Evolutionary conservation across 169 alveolate species (phyloP).

Genomic region (Babesia bovis): DNA sequence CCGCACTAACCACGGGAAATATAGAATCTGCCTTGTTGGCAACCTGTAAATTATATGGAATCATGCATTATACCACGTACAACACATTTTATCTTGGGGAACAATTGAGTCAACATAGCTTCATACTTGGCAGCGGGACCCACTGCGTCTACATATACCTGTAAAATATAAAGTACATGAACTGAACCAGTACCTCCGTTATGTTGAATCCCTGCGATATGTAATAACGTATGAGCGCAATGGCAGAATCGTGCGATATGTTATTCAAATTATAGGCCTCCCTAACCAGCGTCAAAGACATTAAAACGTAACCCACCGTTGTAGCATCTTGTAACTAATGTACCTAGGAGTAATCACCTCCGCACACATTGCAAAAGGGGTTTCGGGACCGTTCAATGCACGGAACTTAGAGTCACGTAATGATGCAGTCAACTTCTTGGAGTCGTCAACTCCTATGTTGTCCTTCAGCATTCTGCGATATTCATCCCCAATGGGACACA

Average conservation of each 20-base stretch:
- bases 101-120: slow-evolving; percentile 72
- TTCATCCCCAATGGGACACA: slow-evolving; percentile 84
- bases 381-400: slow-evolving; percentile 66
- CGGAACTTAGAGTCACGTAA: slow-evolving; percentile 81
- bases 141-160: slow-evolving; percentile 92
- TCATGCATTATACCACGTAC: slow-evolving; percentile 66
- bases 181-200: slow-evolving; percentile 21
- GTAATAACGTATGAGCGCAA: slow-evolving; percentile 76
- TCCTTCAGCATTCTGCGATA: slow-evolving; percentile 63
- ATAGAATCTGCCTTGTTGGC: slow-evolving; percentile 94
- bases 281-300: slow-evolving; percentile 46
- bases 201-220: slow-evolving; percentile 53
- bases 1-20: slow-evolving; percentile 95
- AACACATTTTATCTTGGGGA: slow-evolving; percentile 81
- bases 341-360: slow-evolving; percentile 81
- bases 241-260: slow-evolving; percentile 90
- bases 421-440: slow-evolving; percentile 84
- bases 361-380: slow-evolving; percentile 78
- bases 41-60: slow-evolving; percentile 48
- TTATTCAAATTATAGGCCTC: slow-evolving; percentile 85
- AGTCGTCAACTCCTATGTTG: slow-evolving; percentile 84
- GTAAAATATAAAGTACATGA: not conserved
- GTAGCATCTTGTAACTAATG: slow-evolving; percentile 85
- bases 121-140: slow-evolving; percentile 91
- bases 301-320: slow-evolving; percentile 56